phyloP scores from a whole-genome alignment of 441 rosid species.

The Erysimum cheiri region DNA sequence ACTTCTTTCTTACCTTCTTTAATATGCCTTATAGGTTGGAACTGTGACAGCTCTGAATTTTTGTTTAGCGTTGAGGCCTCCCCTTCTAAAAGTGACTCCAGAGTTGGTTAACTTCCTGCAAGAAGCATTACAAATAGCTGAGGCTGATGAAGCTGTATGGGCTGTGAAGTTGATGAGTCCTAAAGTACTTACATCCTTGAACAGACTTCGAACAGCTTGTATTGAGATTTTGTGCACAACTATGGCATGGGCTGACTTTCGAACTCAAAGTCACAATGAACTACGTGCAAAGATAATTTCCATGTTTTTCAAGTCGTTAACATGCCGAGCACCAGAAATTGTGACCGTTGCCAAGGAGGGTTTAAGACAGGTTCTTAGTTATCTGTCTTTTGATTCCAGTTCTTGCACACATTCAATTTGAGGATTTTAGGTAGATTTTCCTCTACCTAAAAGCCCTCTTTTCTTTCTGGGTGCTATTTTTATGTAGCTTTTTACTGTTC shows the following conservation, averaged over 20 bases:
- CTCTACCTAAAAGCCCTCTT: slow-evolving; percentile 30
- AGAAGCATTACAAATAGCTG: slow-evolving; percentile 99
- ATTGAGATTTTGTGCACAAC: slow-evolving; percentile 96
- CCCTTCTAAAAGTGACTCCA: slow-evolving; percentile 94
- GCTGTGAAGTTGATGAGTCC: slow-evolving; percentile 92
- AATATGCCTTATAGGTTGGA: slow-evolving; percentile 72
- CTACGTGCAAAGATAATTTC: slow-evolving; percentile 94
- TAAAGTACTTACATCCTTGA: slow-evolving; percentile 78
- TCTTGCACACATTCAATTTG: slow-evolving; percentile 1
- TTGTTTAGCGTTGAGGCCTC: slow-evolving; percentile 97
- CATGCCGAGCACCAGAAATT: slow-evolving; percentile 93
- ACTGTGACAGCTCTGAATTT: slow-evolving; percentile 95
- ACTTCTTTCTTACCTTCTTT: slow-evolving; percentile 46
- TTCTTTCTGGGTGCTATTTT: slow-evolving; percentile 28
- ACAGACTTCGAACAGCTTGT: slow-evolving; percentile 95
- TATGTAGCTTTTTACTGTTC: slow-evolving; percentile 18
- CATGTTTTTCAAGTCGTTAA: slow-evolving; percentile 98
- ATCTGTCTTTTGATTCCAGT: slow-evolving; percentile 28
- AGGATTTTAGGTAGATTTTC: slow-evolving; percentile 21
- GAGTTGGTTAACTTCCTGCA: slow-evolving; percentile 93
- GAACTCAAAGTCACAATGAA: slow-evolving; percentile 82
- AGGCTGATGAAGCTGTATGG: slow-evolving; percentile 96
- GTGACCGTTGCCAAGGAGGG: slow-evolving; percentile 99
- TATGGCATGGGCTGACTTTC: slow-evolving; percentile 99
- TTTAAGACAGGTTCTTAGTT: slow-evolving; percentile 83